phyloP scores from a whole-genome alignment of 805 yeast genomes.

The Candida coleopterorum region DNA sequence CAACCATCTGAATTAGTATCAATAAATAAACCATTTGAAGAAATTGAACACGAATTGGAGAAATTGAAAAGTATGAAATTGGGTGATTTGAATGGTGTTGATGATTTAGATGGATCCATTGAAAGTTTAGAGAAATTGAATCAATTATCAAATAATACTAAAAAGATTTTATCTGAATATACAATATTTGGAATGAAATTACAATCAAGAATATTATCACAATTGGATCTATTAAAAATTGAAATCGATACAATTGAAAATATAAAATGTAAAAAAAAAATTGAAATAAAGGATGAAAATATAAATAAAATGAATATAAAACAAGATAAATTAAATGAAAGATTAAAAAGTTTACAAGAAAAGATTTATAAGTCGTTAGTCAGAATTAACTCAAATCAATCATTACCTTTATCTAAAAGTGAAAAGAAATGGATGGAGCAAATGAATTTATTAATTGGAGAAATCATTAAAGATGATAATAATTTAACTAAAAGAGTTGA shows the following conservation, averaged over 20 bases:
- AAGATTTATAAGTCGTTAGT: constrained; percentile 21
- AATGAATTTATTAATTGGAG: constrained; percentile 21
- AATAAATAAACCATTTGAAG: constrained; percentile 11
- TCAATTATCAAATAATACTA: constrained; percentile 15
- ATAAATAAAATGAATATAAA: constrained; percentile 13
- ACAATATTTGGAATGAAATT: constrained; percentile 17
- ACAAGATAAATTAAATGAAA: constrained; percentile 19
- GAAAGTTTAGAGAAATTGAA: constrained; percentile 12
- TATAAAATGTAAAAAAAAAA: not conserved
- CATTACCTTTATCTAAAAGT: constrained; percentile 29
- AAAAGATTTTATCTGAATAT: constrained; percentile 12
- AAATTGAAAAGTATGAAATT: constrained; percentile 11
- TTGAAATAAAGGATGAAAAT: constrained; percentile 7
- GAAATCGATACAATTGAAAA: constrained; percentile 13
- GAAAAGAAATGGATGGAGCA: constrained; percentile 37
- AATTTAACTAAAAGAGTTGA: constrained; percentile 13
- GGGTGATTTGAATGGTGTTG: not conserved
- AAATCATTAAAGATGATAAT: constrained; percentile 8
- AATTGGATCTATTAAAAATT: constrained; percentile 20
- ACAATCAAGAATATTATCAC: constrained; percentile 15
- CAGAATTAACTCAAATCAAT: constrained; percentile 14
- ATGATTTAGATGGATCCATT: constrained; percentile 1
- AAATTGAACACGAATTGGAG: constrained; percentile 11
- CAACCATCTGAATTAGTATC: not conserved
- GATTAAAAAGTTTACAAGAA: constrained; percentile 17